These are phyloP conservation scores for Davidsoniella eucalypti DNA, from an alignment of 2,329 filamentous ascomycete species.

Conservation along the genomic window DNA sequence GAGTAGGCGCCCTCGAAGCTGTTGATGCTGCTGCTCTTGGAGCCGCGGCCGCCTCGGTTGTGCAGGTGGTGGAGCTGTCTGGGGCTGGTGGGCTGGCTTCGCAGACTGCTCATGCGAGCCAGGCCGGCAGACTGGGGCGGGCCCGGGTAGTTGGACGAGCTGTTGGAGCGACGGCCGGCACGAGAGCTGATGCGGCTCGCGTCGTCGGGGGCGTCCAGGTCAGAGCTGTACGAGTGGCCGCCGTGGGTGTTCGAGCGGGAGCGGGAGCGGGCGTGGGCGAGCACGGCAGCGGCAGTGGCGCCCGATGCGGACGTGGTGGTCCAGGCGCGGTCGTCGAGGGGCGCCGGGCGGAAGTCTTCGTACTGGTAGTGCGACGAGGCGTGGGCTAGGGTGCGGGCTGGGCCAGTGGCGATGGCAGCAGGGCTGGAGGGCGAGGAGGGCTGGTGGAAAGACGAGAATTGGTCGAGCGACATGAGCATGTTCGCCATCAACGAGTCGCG, in stretches of 20 bases:
- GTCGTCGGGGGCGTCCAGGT: constrained; percentile 40
- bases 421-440: constrained; percentile 15
- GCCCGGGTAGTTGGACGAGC: constrained; percentile 52
- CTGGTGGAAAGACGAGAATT: constrained; percentile 40
- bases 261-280: constrained; percentile 9
- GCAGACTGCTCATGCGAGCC: constrained; percentile 46
- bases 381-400: constrained; percentile 14
- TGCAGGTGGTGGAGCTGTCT: constrained; percentile 26
- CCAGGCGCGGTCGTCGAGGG: constrained; percentile 14
- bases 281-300: constrained; percentile 4
- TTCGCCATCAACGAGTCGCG: constrained; percentile 89
- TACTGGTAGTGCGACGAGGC: constrained; percentile 4
- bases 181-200: constrained; percentile 38
- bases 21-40: constrained; percentile 56
- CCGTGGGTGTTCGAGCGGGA: constrained; percentile 23
- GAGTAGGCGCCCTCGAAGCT: constrained; percentile 45
- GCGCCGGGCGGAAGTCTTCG: constrained; percentile 1
- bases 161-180: constrained; percentile 55
- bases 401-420: constrained; percentile 13
- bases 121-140: constrained; percentile 24
- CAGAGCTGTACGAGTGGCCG: constrained; percentile 42
- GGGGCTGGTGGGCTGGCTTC: constrained; percentile 27
- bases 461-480: constrained; percentile 85
- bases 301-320: constrained; percentile 8
- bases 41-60: constrained; percentile 44